Conservation (phyloP, 2,329 filamentous ascomycete species). For the Apiospora marii region DNA sequence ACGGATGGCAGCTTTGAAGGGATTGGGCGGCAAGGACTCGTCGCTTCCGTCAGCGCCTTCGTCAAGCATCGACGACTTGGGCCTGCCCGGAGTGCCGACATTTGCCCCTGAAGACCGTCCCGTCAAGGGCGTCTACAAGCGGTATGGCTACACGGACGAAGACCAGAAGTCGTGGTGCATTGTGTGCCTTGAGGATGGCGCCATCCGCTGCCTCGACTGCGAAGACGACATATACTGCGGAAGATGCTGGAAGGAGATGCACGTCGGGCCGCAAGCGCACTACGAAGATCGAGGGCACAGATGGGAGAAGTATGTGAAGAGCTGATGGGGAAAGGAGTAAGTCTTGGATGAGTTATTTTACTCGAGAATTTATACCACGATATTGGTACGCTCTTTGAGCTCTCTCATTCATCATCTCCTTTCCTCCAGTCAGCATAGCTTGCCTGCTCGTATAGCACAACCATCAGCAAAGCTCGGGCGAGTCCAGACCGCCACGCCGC, state of each 20-base stretch:
- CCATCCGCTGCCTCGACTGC: conserved; percentile 76
- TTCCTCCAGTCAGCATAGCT: background rate
- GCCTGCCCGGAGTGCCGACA: conserved; percentile 59
- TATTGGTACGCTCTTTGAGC: background rate
- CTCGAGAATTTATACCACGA: background rate
- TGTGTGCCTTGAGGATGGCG: conserved; percentile 82
- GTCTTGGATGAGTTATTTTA: background rate
- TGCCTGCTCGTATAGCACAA: background rate
- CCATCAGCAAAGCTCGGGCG: background rate
- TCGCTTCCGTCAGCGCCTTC: conserved; percentile 39
- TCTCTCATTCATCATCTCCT: background rate
- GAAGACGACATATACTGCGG: conserved; percentile 77
- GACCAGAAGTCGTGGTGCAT: conserved; percentile 82
- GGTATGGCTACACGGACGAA: conserved; percentile 66
- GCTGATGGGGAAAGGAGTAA: conserved; percentile 30
- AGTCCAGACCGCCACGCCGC: background rate
- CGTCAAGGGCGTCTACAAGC: conserved; percentile 48
- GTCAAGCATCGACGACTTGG: conserved; percentile 45
- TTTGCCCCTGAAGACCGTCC: conserved; percentile 54
- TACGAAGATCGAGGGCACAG: conserved; percentile 75
- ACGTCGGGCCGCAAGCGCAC: conserved; percentile 72
- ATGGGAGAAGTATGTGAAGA: conserved; percentile 65
- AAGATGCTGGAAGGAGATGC: conserved; percentile 83
- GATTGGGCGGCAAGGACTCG: conserved; percentile 37
- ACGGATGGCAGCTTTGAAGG: conserved; percentile 60